Evolutionary conservation across 257 asterid species (phyloP).

Genomic region (Jaltomata sinuosa): DNA sequence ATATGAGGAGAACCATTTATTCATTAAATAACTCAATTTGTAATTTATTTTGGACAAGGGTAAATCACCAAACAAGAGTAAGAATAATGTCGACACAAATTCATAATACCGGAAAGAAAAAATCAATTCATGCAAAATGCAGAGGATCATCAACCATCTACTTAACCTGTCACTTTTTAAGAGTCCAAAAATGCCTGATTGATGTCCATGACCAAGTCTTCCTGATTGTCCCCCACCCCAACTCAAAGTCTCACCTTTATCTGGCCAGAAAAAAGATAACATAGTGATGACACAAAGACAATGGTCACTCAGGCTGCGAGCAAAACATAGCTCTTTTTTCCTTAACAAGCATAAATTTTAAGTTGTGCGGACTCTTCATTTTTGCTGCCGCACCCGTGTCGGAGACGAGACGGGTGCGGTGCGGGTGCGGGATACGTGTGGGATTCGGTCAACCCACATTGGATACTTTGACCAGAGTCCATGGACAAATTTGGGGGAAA

Average conservation of each 20-base stretch:
- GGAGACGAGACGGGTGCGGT: no score
- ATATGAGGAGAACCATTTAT: neutral
- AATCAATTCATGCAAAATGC: neutral
- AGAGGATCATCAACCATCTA: conserved; percentile 5
- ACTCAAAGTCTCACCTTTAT: conserved; percentile 83
- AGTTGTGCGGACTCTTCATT: no score
- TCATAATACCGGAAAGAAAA: neutral
- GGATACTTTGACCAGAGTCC: no score
- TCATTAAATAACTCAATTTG: neutral
- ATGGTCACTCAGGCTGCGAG: neutral
- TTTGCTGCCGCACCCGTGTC: no score
- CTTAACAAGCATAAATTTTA: neutral
- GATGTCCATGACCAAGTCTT: conserved; percentile 94
- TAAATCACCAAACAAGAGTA: neutral
- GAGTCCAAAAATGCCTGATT: conserved; percentile 66
- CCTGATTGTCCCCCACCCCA: conserved; percentile 98
- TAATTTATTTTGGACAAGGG: neutral
- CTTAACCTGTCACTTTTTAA: conserved; percentile 61
- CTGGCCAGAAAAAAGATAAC: conserved; percentile 31
- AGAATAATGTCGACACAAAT: neutral
- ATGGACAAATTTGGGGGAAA: no score
- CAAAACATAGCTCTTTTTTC: neutral
- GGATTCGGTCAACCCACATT: no score
- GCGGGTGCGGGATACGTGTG: no score
- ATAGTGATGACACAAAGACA: neutral